Percentiles rank a stretch among this genome's conserved stretches.
phyloP scores from a whole-genome alignment of 306 rosid genomes.

The Alnus glutinosa region DNA sequence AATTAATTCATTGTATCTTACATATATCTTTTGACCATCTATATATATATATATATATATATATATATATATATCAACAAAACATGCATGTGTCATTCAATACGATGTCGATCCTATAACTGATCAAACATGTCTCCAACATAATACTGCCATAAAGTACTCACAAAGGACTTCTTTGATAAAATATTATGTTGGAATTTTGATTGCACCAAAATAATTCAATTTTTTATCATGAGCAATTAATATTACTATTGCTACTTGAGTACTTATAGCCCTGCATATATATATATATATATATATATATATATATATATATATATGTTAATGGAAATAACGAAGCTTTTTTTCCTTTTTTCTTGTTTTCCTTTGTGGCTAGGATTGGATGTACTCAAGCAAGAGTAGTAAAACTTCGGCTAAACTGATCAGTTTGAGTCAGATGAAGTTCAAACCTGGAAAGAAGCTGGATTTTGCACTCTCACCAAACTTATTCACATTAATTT shows the following conservation, averaged over 20 bases:
- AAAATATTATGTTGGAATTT: not conserved
- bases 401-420: not conserved
- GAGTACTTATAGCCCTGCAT: too few species aligned
- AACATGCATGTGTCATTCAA: not conserved
- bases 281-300: too few species aligned
- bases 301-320: too few species aligned
- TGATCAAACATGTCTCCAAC: not conserved
- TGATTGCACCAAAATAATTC: not conserved
- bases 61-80: not conserved
- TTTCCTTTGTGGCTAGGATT: not conserved
- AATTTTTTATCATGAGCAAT: too few species aligned
- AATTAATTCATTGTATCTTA: slow-evolving; percentile 46
- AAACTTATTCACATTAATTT: not conserved
- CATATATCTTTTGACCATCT: not conserved
- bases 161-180: not conserved
- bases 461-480: not conserved
- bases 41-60: too few species aligned
- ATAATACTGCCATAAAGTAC: not conserved
- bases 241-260: too few species aligned
- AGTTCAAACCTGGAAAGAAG: not conserved
- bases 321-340: too few species aligned
- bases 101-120: slow-evolving; percentile 27
- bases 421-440: not conserved
- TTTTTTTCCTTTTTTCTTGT: too few species aligned
- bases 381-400: not conserved